Evolutionary conservation across 257 asterid genomes (phyloP).

Genomic region (Nicotiana benthamiana): DNA sequence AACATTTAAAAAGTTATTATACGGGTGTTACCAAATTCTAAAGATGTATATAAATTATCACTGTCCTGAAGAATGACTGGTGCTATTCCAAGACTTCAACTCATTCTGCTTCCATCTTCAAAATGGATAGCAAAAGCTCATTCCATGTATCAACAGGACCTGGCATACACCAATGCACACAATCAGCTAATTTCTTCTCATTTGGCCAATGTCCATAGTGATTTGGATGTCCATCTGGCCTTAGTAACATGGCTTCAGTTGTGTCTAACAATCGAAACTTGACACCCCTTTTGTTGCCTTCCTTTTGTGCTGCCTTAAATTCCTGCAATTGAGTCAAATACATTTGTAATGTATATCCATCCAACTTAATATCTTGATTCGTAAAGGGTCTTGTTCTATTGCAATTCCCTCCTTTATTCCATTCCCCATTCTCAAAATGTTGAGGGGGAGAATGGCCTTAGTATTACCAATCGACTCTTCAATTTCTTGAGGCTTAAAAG

Average conservation of each 20-base stretch:
- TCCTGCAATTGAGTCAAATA: slow-evolving; percentile 44
- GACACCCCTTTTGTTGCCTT: slow-evolving; percentile 22
- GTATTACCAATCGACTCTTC: slow-evolving; percentile 20
- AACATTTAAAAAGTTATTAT: not conserved
- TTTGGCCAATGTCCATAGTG: slow-evolving; percentile 54
- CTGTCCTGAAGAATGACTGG: not conserved
- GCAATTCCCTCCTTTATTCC: slow-evolving; percentile 57
- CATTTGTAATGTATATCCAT: slow-evolving; percentile 31
- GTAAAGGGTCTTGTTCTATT: slow-evolving; percentile 33
- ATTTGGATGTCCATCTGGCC: slow-evolving; percentile 72
- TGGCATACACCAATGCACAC: slow-evolving; percentile 32
- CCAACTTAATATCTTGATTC: slow-evolving; percentile 34
- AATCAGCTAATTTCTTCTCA: slow-evolving; percentile 37
- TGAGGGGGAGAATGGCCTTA: slow-evolving; percentile 59
- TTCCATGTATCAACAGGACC: slow-evolving; percentile 29
- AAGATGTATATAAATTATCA: no score
- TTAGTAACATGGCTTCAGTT: slow-evolving; percentile 39
- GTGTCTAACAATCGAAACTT: slow-evolving; percentile 39
- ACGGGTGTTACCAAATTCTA: not conserved
- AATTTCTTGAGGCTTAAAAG: slow-evolving; percentile 1
- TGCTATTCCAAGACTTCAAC: not conserved
- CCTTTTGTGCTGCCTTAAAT: slow-evolving; percentile 28
- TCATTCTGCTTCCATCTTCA: slow-evolving; percentile 12
- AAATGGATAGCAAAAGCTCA: slow-evolving; percentile 17
- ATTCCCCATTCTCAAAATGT: slow-evolving; percentile 48